A percentile compares a stretch with the other conserved stretches of the same genome.
Conservation (phyloP, 768 basidiomycete species). For the Dendrothele bispora region DNA sequence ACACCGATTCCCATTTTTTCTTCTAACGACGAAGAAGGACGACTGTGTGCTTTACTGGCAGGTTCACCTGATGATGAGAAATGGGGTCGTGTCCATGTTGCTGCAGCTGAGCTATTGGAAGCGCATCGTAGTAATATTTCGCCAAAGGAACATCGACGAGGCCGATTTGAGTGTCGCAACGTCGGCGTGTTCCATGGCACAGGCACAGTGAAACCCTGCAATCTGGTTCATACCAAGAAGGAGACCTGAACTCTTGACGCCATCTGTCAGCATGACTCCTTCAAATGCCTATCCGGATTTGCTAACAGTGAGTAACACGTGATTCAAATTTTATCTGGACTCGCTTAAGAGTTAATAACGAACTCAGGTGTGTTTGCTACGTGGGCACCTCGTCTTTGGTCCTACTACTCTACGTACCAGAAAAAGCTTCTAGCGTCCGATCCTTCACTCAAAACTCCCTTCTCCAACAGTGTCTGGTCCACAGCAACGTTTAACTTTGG, state of each 20-base stretch:
- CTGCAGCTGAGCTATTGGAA: neutral
- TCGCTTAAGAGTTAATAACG: too few species aligned
- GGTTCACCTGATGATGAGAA: too few species aligned
- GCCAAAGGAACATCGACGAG: too few species aligned
- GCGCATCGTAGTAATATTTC: too few species aligned
- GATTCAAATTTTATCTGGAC: neutral
- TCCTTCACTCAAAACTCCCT: neutral
- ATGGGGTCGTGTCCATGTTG: neutral
- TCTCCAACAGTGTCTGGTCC: slow-evolving; percentile 15
- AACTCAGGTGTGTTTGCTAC: neutral
- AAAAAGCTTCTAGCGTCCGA: neutral
- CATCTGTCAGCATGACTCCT: too few species aligned
- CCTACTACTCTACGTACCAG: neutral
- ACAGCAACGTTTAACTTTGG: slow-evolving; percentile 25
- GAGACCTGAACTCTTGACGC: neutral
- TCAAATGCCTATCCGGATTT: neutral
- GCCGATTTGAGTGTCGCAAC: too few species aligned
- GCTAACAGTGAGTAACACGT: neutral
- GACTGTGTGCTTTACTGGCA: too few species aligned
- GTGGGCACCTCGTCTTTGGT: neutral
- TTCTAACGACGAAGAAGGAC: too few species aligned
- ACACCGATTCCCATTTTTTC: too few species aligned
- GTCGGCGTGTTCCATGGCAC: too few species aligned
- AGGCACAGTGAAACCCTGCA: too few species aligned
- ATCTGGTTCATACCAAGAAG: neutral